Conservation (phyloP, 176 grass and related monocot species). For the Oryza australiensis region DNA sequence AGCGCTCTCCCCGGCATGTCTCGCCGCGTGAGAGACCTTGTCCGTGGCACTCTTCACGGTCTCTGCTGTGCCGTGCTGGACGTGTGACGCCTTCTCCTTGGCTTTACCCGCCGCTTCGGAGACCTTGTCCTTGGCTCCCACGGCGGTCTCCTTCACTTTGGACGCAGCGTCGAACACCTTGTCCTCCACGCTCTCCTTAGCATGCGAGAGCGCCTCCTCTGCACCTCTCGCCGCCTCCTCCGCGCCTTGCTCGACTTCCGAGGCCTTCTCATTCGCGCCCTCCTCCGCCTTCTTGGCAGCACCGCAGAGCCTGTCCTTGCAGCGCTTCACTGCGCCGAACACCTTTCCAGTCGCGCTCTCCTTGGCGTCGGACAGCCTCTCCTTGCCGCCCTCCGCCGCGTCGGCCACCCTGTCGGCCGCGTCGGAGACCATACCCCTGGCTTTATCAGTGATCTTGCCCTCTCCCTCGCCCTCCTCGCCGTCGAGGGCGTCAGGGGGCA, state of each 20-base stretch:
- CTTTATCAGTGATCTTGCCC: not conserved
- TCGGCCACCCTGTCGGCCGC: slow-evolving; percentile 14
- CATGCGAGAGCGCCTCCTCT: slow-evolving; percentile 16
- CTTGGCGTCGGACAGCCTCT: slow-evolving; percentile 39
- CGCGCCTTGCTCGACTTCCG: slow-evolving; percentile 6
- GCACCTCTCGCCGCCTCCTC: slow-evolving; percentile 11
- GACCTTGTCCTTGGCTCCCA: slow-evolving; percentile 32
- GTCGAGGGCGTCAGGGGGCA: not conserved
- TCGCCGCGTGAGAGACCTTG: not conserved
- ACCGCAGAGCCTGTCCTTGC: slow-evolving; percentile 56
- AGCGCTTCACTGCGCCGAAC: slow-evolving; percentile 41
- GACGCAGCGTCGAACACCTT: slow-evolving; percentile 30
- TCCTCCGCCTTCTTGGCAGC: slow-evolving; percentile 35
- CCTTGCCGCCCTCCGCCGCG: slow-evolving; percentile 38
- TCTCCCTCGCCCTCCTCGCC: slow-evolving; percentile 20
- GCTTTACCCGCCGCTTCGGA: slow-evolving; percentile 4
- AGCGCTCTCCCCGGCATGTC: not conserved
- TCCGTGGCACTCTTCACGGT: slow-evolving; percentile 32
- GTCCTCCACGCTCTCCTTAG: slow-evolving; percentile 35
- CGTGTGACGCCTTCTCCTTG: slow-evolving; percentile 41
- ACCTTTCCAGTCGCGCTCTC: slow-evolving; percentile 43
- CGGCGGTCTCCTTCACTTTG: not conserved
- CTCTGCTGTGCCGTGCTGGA: slow-evolving; percentile 20
- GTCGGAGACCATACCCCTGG: slow-evolving; percentile 16
- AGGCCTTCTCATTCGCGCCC: slow-evolving; percentile 25